Conservation (phyloP, 345 rosid genomes). For the Euphorbia peplus region DNA sequence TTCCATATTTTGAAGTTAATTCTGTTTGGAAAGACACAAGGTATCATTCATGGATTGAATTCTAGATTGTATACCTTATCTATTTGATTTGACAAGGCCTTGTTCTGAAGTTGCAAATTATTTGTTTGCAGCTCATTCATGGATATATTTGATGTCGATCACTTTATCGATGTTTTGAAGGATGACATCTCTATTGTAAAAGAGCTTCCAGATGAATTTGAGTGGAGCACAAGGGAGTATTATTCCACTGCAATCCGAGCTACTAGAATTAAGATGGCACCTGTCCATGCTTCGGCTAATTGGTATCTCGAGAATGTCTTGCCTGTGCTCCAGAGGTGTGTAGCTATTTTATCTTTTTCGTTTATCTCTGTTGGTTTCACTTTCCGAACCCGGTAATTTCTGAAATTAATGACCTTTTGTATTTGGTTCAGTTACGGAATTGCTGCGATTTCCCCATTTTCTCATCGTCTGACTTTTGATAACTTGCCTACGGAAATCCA, state of each 20-base stretch:
- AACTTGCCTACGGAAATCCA: constrained; percentile 69
- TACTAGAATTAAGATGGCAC: constrained; percentile 89
- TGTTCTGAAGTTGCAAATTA: constrained; percentile 15
- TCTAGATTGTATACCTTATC: neutral
- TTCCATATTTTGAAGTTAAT: constrained; percentile 33
- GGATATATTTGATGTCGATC: constrained; percentile 93
- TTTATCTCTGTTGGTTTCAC: no score
- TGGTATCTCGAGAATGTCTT: constrained; percentile 89
- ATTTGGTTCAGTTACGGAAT: constrained; percentile 61
- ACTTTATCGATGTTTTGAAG: constrained; percentile 57
- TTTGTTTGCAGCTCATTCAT: constrained; percentile 61
- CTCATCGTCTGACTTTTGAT: constrained; percentile 89
- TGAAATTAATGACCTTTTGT: neutral
- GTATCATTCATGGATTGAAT: neutral
- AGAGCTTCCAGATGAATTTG: constrained; percentile 62
- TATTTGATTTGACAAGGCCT: neutral
- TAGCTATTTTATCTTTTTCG: neutral
- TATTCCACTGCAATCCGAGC: constrained; percentile 89
- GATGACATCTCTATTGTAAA: constrained; percentile 61
- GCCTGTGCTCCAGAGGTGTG: constrained; percentile 80
- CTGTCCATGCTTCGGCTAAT: constrained; percentile 78
- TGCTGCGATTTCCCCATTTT: constrained; percentile 92
- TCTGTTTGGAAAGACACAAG: constrained; percentile 36
- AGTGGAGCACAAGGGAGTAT: constrained; percentile 96
- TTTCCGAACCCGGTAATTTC: no score